Percentiles rank a stretch among this genome's conserved stretches.
phyloP scores from a whole-genome alignment of 2,329 filamentous ascomycete genomes.

The Escovopsis weberi region DNA sequence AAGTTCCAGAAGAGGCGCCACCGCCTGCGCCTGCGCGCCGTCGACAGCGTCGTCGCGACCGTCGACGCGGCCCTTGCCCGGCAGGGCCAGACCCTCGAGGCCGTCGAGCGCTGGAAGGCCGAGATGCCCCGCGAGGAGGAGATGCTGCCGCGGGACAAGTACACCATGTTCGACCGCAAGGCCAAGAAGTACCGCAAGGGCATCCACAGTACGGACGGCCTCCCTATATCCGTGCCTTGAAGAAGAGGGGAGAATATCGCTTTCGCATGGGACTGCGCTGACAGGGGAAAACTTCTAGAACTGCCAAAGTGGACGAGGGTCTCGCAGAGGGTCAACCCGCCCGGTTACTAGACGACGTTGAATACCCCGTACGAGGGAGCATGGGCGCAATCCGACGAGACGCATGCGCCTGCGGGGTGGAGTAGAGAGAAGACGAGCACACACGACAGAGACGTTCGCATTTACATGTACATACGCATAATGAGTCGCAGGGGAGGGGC shows the following conservation, averaged over 20 bases:
- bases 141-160: slow-evolving; percentile 95
- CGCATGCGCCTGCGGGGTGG: neutral
- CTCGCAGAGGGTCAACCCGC: slow-evolving; percentile 84
- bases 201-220: slow-evolving; percentile 67
- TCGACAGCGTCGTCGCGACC: slow-evolving; percentile 77
- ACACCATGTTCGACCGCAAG: slow-evolving; percentile 94
- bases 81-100: slow-evolving; percentile 56
- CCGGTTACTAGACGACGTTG: slow-evolving; percentile 55
- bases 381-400: neutral
- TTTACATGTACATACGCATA: too few species aligned
- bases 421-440: neutral
- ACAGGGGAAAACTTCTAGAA: slow-evolving; percentile 32
- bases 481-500: neutral
- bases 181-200: slow-evolving; percentile 92
- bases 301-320: slow-evolving; percentile 90
- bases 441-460: too few species aligned
- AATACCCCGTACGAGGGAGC: neutral
- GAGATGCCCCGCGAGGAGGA: slow-evolving; percentile 94
- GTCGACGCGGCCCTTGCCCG: slow-evolving; percentile 65
- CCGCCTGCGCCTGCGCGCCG: slow-evolving; percentile 64
- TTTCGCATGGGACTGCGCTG: slow-evolving; percentile 5
- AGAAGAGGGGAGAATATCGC: neutral
- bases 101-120: slow-evolving; percentile 78
- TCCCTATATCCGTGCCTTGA: neutral
- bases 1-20: slow-evolving; percentile 81